Base-by-base conservation (phyloP, 2,329 filamentous ascomycete species). In the Neopestalotiopsis sp. region DNA sequence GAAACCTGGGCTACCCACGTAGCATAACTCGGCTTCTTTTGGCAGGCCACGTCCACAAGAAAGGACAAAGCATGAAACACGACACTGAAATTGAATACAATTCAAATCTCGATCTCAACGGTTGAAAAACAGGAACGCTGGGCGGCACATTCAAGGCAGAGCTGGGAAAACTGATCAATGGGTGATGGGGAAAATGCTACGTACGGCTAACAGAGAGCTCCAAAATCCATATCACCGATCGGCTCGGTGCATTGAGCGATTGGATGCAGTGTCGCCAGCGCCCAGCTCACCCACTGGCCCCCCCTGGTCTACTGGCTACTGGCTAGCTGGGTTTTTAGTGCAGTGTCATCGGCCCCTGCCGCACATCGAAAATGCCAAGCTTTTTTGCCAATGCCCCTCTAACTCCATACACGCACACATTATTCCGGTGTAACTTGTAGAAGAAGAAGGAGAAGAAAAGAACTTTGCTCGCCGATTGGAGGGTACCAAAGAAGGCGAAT, bases 291-390 rank as follows among this genome's bases (percentile, higher is more conserved):
- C 45, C 17, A 17, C 45, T 52, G 45, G 34, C 34, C 34, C 34
- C 34, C 34, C 34, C 34, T 38, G 34, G 6, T 6, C 34, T 28
- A 28, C 24, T 28, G 24, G 24, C 24, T 28, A 38, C 34, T 38
- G 6, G 17, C 45, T 52, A 52, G 45, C 17, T 20, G 45, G 45
- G 17, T 24, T 52, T 28, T 52, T 52, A 52, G 45, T 20, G 45
- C 45, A 52, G 45, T 52, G 45, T 52, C 17, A 52, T 20, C 45
- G 45, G 45, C 45, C 45, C 45, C 45, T 52, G 45, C 45, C 45
- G 45, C 45, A 52, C 45, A 52, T 52, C 45, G 45, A 52, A 52
- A 52, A 52, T n/a, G 45, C 45, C 45, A 52, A 52, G 45, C 45
- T 52, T 52, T 52, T 52, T 20, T 52, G 45, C 45, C 45, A 52